phyloP scores from a whole-genome alignment of 2,329 filamentous ascomycete species.

The Sporothrix brasiliensis region DNA sequence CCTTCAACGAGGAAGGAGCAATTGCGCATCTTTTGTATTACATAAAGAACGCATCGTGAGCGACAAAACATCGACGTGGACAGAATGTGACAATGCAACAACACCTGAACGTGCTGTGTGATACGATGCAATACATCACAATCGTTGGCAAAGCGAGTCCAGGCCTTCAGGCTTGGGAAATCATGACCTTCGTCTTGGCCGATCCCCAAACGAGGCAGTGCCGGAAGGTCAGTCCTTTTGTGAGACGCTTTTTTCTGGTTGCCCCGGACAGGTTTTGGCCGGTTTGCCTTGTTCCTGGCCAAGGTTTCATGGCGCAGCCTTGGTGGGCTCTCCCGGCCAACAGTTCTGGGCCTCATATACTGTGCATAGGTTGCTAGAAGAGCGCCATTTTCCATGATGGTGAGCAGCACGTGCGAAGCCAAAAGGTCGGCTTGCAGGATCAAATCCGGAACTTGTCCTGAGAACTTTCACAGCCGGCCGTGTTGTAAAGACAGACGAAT shows the following conservation, averaged over 20 bases:
- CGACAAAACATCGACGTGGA: background rate
- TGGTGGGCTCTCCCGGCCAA: slow-evolving; percentile 24
- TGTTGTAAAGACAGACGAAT: no score
- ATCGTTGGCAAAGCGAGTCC: background rate
- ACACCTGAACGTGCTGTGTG: background rate
- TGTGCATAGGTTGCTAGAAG: slow-evolving; percentile 23
- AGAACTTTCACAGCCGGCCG: background rate
- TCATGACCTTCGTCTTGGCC: background rate
- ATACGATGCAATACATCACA: background rate
- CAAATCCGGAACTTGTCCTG: background rate
- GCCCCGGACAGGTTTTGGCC: background rate
- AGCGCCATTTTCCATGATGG: slow-evolving; percentile 22
- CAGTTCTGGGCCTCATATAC: slow-evolving; percentile 24
- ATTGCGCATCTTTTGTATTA: background rate
- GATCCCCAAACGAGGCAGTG: background rate
- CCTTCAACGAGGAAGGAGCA: background rate
- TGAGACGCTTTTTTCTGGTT: slow-evolving; percentile 7
- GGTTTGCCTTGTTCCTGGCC: background rate
- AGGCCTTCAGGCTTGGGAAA: background rate
- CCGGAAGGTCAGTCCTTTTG: background rate
- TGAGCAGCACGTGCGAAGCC: background rate
- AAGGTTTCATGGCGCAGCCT: background rate
- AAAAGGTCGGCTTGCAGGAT: background rate
- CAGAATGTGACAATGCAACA: background rate
- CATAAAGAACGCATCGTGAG: background rate